Percentiles rank a stretch among this genome's conserved stretches.
Conservation (phyloP, 2,329 filamentous ascomycete species). For the Fusarium odoratissimum region DNA sequence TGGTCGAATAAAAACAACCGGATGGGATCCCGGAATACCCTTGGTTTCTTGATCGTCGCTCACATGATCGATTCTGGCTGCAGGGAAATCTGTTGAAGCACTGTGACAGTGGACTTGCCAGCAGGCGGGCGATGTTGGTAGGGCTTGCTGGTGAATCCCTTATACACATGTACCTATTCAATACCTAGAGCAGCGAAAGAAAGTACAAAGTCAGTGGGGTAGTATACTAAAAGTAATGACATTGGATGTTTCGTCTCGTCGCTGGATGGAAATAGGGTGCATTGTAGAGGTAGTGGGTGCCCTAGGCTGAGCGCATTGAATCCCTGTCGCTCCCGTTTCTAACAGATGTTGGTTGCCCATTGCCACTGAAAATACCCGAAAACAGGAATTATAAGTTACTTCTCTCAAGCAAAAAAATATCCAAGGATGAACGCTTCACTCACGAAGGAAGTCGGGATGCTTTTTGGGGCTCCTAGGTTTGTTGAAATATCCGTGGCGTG, state of each 20-base stretch:
- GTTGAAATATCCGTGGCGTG: background rate
- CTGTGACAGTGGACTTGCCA: background rate
- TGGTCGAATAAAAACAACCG: background rate
- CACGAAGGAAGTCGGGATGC: background rate
- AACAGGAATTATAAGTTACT: background rate
- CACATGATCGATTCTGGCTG: constrained; percentile 42
- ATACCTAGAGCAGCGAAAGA: background rate
- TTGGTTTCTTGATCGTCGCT: constrained; percentile 23
- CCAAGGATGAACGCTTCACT: background rate
- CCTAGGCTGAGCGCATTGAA: background rate
- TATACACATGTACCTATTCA: background rate
- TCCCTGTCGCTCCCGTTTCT: background rate
- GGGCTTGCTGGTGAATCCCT: background rate
- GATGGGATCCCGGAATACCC: background rate
- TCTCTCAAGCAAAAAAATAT: background rate
- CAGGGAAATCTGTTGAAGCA: constrained; percentile 27
- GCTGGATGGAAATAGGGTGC: background rate
- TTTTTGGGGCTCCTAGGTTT: background rate
- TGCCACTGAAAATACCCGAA: background rate
- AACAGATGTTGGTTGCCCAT: background rate
- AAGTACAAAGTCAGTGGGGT: background rate
- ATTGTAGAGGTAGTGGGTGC: background rate
- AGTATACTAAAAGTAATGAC: background rate
- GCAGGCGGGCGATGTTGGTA: background rate
- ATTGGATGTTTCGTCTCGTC: background rate